These are phyloP conservation scores for Vanderwaltozyma tropicalis DNA, from an alignment of 805 yeast species.

Conservation along the genomic window DNA sequence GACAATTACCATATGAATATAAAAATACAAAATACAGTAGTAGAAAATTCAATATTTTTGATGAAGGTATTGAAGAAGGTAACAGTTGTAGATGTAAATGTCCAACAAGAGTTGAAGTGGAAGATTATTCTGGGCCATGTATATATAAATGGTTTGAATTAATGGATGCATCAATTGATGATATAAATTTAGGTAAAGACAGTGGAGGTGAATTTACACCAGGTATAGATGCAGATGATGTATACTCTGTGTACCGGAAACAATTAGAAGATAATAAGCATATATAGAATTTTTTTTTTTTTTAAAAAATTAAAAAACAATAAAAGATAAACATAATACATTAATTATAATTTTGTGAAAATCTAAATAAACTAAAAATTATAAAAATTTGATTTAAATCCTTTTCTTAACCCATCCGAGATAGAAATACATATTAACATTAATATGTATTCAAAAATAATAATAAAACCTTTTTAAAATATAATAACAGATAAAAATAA, in stretches of 20 bases:
- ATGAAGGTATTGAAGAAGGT: constrained; percentile 34
- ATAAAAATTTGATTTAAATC: neutral
- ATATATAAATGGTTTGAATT: constrained; percentile 39
- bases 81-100: constrained; percentile 86
- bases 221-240: constrained; percentile 2
- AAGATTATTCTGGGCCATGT: constrained; percentile 44
- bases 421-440: neutral
- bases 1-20: constrained; percentile 39
- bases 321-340: neutral
- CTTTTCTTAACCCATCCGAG: neutral
- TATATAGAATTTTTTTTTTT: no score
- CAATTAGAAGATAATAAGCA: neutral
- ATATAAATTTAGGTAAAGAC: neutral
- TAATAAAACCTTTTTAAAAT: neutral
- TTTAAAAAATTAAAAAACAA: no score
- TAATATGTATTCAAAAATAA: neutral
- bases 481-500: neutral
- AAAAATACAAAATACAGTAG: constrained; percentile 17
- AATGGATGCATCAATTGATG: neutral
- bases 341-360: no score
- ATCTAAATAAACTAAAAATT: no score
- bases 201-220: constrained; percentile 4
- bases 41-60: constrained; percentile 23
- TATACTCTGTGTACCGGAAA: neutral
- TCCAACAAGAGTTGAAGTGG: constrained; percentile 46